Percentiles rank a stretch among this genome's conserved stretches.
Evolutionary conservation across 805 yeast species (phyloP).

Genomic region (Phaffomyces thermotolerans): DNA sequence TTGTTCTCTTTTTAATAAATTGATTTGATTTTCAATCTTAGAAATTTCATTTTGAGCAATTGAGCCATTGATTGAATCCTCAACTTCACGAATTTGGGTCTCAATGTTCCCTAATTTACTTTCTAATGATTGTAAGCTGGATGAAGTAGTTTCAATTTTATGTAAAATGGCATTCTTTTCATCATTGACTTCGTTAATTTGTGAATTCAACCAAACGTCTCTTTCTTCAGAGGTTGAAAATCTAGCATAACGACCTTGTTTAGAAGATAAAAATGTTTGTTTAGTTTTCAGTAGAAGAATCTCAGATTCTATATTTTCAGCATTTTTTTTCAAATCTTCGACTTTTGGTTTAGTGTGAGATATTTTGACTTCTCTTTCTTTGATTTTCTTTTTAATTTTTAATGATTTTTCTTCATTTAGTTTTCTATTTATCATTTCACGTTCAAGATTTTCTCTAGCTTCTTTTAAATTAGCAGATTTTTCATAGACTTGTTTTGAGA

Average conservation of each 20-base stretch:
- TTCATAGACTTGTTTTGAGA: conserved; percentile 41
- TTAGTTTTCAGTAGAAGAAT: conserved; percentile 37
- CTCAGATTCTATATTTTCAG: conserved; percentile 31
- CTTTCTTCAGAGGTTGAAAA: conserved; percentile 53
- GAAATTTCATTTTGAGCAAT: conserved; percentile 26
- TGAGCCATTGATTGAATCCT: conserved; percentile 32
- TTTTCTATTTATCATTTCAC: conserved; percentile 28
- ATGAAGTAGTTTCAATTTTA: no score
- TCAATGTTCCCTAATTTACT: conserved; percentile 19
- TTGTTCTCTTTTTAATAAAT: conserved; percentile 32
- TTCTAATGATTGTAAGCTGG: not conserved
- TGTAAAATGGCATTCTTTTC: not conserved
- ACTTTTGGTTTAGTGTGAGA: conserved; percentile 34
- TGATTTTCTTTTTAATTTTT: conserved; percentile 21
- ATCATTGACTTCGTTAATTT: conserved; percentile 29
- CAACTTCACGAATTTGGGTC: conserved; percentile 27
- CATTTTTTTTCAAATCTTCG: conserved; percentile 32
- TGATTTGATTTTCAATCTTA: conserved; percentile 24
- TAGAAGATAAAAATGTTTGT: conserved; percentile 57
- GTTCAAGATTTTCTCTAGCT: conserved; percentile 26
- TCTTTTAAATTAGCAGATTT: conserved; percentile 40
- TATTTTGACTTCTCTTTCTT: conserved; percentile 32
- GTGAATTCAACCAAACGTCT: conserved; percentile 54
- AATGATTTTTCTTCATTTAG: conserved; percentile 17
- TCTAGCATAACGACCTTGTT: conserved; percentile 60